Percentiles rank a stretch among this genome's conserved stretches.
These are phyloP conservation scores for Warburgia ugandensis DNA, from an alignment of 164 flowering plant genomes.

Conservation along the genomic window DNA sequence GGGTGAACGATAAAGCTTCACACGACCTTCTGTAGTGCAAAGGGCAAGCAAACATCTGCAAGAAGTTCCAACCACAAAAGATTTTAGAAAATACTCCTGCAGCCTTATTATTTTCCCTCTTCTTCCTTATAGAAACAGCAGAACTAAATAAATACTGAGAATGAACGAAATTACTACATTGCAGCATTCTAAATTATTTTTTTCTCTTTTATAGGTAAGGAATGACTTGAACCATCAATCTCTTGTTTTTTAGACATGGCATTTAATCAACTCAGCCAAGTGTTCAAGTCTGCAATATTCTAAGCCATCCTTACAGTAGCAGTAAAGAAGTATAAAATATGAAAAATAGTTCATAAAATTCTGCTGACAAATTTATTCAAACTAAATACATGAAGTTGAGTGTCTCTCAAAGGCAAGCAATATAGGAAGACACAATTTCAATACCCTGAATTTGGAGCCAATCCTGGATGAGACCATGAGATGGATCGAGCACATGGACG, in stretches of 20 bases:
- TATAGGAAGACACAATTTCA: not conserved
- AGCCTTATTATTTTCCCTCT: too few relatives aligned
- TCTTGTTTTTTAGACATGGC: too few relatives aligned
- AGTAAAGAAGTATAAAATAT: not conserved
- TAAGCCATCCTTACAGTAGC: too few relatives aligned
- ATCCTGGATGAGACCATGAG: conserved; percentile 83
- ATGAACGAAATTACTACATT: too few relatives aligned
- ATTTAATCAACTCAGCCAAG: too few relatives aligned
- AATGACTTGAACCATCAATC: too few relatives aligned
- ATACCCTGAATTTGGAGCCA: conserved; percentile 81
- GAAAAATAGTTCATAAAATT: too few relatives aligned
- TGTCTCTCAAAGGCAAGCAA: not conserved
- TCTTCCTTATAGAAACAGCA: too few relatives aligned
- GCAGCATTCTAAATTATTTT: not conserved
- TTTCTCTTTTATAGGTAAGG: not conserved
- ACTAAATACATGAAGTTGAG: too few relatives aligned
- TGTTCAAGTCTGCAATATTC: not conserved
- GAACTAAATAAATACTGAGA: too few relatives aligned
- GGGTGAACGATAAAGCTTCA: conserved; percentile 80
- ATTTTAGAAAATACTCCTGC: conserved; percentile 3
- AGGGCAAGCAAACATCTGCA: conserved; percentile 90
- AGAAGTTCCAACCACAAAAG: conserved; percentile 12
- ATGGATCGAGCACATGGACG: conserved; percentile 73
- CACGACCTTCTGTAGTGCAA: conserved; percentile 73
- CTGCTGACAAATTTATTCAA: too few relatives aligned